A percentile compares a stretch with the other conserved stretches of the same genome.
These are phyloP conservation scores for Globisporangium irregulare DNA, from an alignment of 352 stramenopile genomes.

Conservation along the genomic window DNA sequence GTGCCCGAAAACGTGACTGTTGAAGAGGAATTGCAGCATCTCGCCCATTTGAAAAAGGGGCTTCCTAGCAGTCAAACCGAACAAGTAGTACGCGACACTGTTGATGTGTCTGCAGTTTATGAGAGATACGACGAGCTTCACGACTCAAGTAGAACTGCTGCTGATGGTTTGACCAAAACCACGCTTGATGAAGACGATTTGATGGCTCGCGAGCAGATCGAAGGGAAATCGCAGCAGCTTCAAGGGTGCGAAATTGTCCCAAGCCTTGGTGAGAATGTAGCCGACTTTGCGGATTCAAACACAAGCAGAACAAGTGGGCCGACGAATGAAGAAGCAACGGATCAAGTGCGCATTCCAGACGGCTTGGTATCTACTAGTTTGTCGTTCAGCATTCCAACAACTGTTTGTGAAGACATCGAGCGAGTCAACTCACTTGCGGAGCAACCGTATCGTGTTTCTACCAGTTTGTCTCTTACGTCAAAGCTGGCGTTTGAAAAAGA, in stretches of 20 bases:
- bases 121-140: neutral
- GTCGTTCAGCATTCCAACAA: neutral
- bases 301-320: neutral
- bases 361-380: neutral
- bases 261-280: neutral
- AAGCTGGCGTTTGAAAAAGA: neutral
- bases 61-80: neutral
- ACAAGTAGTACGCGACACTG: neutral
- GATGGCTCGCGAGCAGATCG: neutral
- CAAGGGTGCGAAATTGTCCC: neutral
- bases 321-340: neutral
- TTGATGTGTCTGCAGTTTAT: neutral
- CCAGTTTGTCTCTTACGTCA: too few relatives aligned
- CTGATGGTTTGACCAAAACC: neutral
- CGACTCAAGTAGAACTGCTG: neutral
- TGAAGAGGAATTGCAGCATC: neutral
- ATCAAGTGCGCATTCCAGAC: neutral
- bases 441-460: neutral
- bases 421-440: neutral
- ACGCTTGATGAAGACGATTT: neutral
- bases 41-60: neutral
- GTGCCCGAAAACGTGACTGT: neutral
- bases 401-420: neutral
- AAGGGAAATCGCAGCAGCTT: slow-evolving; percentile 5
- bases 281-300: neutral